phyloP scores from a whole-genome alignment of 2,329 filamentous ascomycete genomes.

The Penicillium polonicum region DNA sequence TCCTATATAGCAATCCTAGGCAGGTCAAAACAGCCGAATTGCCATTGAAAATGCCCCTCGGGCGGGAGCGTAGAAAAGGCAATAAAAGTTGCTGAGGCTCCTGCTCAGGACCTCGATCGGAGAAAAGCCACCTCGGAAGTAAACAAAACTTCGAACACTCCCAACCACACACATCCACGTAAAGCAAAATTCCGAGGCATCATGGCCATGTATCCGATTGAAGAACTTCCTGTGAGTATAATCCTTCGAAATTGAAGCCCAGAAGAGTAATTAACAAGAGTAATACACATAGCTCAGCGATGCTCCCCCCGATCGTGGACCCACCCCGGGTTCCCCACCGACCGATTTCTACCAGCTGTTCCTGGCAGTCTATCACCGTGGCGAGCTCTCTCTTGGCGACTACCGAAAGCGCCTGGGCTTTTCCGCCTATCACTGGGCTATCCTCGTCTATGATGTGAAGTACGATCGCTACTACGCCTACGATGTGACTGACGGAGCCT shows the following conservation, averaged over 20 bases:
- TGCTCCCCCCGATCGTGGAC: neutral
- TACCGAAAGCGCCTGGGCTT: conserved; percentile 2
- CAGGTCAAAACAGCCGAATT: neutral
- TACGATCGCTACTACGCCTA: neutral
- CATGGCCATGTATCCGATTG: neutral
- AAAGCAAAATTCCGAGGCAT: neutral
- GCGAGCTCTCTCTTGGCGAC: conserved; percentile 4
- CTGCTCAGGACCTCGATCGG: neutral
- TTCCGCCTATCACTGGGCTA: conserved; percentile 8
- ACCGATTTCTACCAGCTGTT: neutral
- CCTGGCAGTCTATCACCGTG: conserved; percentile 5
- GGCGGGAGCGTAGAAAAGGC: neutral
- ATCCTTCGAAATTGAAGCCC: neutral
- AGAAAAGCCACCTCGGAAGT: neutral
- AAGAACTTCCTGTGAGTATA: neutral
- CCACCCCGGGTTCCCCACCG: neutral
- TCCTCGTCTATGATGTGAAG: neutral
- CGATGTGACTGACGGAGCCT: conserved; percentile 6
- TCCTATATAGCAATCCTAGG: no score
- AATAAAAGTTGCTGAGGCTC: neutral
- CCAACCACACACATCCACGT: neutral
- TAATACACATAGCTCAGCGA: neutral
- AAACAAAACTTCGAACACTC: neutral
- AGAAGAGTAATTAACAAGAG: neutral
- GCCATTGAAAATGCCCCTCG: neutral